Base-by-base conservation (phyloP, 2,329 filamentous ascomycete species). In the Phialophora chinensis region DNA sequence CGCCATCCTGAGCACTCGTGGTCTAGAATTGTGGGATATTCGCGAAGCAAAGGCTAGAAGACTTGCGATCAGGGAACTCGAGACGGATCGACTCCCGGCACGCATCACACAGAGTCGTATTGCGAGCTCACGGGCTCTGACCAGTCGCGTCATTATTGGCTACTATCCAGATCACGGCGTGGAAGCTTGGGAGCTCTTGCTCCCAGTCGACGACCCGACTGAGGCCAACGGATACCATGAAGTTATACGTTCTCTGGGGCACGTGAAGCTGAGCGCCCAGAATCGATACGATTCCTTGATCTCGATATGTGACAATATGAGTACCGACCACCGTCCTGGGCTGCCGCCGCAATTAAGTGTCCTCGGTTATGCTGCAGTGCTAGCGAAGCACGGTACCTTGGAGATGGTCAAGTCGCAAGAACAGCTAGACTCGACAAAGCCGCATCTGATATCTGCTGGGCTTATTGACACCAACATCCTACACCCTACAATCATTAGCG, bases 231-330 rank as follows among this genome's bases (percentile, higher is more conserved):
- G 66, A 6, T 66, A 62, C 44, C 68, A 54, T 17, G 68, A 70
- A 29, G 62, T 70, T 27, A 70, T 70, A 49, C 63, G 68, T 14
- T 65, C 68, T 7, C 44, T 70, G 27, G 68, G 68, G 11, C 25
- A 65, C 3, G 63, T 68, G 23, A 62, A 56, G 20, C 31, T 70
- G 31, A 63, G 63, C 44, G 68, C 63, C 2, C 66, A 66, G 47
- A 68, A 70, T 53, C 60, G 58, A 12, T 65, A 60, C 63, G 49
- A 65, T 23, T 56, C 66, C 25, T 49, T 64, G 38, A 14, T 68
- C 17, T 66, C 68, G n/a, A 61, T 70, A n/a, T 70, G 68, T 66
- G 68, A 70, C 57, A 70, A 68, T 44, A 70, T 70, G 68, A 70
- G 59, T 60, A 63, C 66, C 14, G 67, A 42, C 53, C 60, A 64